Conservation (phyloP, 1,284 basidiomycete genomes). For the Apiotrichum porosum region DNA sequence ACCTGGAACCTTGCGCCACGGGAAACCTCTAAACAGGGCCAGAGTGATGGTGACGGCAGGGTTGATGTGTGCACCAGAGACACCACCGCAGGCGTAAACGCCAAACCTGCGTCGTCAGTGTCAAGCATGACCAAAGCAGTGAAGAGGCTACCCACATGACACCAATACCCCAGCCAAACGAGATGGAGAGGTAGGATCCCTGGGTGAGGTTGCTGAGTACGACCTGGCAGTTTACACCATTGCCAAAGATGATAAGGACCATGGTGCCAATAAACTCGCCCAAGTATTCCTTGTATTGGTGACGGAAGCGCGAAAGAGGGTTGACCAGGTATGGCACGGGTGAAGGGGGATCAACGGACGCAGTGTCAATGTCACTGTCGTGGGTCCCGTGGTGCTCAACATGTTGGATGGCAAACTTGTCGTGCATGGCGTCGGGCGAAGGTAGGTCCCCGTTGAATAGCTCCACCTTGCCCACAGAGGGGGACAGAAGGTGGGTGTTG, state of each 20-base stretch:
- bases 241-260: slow-evolving; percentile 16
- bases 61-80: slow-evolving; percentile 30
- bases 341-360: too few relatives aligned
- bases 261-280: slow-evolving; percentile 16
- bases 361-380: too few relatives aligned
- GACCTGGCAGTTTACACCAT: slow-evolving; percentile 16
- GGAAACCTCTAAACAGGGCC: slow-evolving; percentile 29
- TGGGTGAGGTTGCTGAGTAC: slow-evolving; percentile 8
- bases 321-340: slow-evolving; percentile 4
- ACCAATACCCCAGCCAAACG: slow-evolving; percentile 17
- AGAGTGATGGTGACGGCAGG: slow-evolving; percentile 24
- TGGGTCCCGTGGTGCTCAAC: not conserved
- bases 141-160: slow-evolving; percentile 9
- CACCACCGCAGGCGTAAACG: slow-evolving; percentile 7
- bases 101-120: too few relatives aligned
- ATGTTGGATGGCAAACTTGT: not conserved
- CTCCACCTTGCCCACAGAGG: too few relatives aligned
- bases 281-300: slow-evolving; percentile 4
- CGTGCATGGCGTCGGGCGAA: not conserved
- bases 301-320: slow-evolving; percentile 2
- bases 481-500: too few relatives aligned
- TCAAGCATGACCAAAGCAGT: not conserved
- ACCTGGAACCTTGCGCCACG: slow-evolving; percentile 34
- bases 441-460: too few relatives aligned
- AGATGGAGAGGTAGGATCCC: slow-evolving; percentile 10